These are phyloP conservation scores for Chaetoceros tenuissimus DNA, from an alignment of 108 stramenopile species.

Conservation along the genomic window DNA sequence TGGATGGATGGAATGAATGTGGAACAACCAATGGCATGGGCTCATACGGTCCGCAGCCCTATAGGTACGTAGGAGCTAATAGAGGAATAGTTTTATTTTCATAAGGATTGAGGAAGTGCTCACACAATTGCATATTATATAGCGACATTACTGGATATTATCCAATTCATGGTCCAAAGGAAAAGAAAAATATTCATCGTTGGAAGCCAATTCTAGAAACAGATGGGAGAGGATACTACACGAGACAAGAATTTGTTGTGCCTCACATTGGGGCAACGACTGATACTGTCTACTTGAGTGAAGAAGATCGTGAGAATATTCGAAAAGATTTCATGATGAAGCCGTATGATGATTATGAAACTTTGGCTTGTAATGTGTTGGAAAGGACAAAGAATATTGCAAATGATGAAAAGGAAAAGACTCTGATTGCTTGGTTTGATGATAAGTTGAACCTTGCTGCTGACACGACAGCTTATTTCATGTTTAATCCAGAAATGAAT, in stretches of 20 bases:
- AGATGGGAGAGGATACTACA: conserved; percentile 1
- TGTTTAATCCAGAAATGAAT: not conserved
- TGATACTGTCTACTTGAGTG: not conserved
- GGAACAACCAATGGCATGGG: no score
- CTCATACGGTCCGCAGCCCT: no score
- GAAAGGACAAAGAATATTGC: not conserved
- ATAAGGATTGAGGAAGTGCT: no score
- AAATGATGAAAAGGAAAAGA: not conserved
- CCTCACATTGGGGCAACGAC: not conserved
- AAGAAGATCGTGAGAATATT: not conserved
- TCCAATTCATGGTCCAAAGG: not conserved
- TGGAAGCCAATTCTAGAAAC: not conserved
- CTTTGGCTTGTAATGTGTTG: not conserved
- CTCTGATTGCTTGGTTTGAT: not conserved
- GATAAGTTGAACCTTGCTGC: not conserved
- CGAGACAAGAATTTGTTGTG: conserved; percentile 2
- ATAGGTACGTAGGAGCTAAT: no score
- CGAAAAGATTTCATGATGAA: not conserved
- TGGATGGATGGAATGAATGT: no score
- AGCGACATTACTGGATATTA: no score
- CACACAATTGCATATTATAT: no score
- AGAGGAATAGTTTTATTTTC: no score
- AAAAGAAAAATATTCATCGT: not conserved
- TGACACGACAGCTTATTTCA: not conserved
- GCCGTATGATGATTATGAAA: not conserved